These are phyloP conservation scores for Suillus variegatus DNA, from an alignment of 768 basidiomycete species.

Conservation along the genomic window DNA sequence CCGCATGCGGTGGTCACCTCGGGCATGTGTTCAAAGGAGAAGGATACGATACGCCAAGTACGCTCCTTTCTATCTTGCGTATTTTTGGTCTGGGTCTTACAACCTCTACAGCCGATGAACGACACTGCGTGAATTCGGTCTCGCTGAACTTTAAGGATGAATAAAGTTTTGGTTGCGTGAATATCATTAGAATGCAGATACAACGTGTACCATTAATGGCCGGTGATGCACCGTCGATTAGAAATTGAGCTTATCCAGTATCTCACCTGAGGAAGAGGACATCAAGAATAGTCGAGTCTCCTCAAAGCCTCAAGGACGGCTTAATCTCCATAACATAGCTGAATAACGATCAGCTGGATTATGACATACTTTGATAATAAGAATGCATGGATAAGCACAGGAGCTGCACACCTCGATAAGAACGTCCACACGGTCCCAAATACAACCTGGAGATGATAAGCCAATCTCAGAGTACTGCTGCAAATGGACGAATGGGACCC, in stretches of 20 bases:
- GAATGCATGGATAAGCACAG: neutral
- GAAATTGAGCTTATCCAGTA: neutral
- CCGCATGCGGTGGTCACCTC: slow-evolving; percentile 90
- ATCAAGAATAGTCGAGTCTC: no score
- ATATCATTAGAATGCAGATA: neutral
- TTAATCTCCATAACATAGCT: neutral
- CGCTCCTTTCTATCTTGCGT: slow-evolving; percentile 24
- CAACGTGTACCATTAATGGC: neutral
- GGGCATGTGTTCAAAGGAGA: slow-evolving; percentile 97
- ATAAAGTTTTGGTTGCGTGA: slow-evolving; percentile 9
- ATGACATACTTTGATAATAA: neutral
- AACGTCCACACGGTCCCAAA: neutral
- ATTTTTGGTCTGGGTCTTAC: neutral
- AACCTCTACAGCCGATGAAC: slow-evolving; percentile 62
- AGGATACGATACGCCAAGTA: slow-evolving; percentile 77
- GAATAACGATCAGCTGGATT: no score
- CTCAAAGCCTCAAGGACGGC: neutral
- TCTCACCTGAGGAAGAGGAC: neutral
- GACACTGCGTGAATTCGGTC: slow-evolving; percentile 89
- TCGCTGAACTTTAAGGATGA: slow-evolving; percentile 72
- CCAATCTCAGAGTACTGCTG: neutral
- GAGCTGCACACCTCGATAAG: neutral
- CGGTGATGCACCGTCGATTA: no score
- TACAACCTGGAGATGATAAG: neutral
- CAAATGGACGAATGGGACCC: neutral